A percentile compares a stretch with the other conserved stretches of the same genome.
phyloP scores from a whole-genome alignment of 2,329 filamentous ascomycete species.

The Alternaria hordeiaustralica region DNA sequence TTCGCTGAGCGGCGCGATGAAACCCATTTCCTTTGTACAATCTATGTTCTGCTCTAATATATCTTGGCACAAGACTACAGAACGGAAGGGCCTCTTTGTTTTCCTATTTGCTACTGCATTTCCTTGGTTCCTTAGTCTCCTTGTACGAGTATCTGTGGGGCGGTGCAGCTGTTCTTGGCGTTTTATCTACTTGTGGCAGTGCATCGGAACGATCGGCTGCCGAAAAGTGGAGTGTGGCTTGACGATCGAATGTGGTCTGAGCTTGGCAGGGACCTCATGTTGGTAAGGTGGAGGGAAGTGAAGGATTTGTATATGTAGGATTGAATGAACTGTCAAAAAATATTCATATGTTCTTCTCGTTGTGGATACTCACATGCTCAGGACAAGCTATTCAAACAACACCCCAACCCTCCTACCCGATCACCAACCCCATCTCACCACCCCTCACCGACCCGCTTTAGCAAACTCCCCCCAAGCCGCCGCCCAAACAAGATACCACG shows the following conservation, averaged over 20 bases:
- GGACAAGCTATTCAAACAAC: not conserved
- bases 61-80: not conserved
- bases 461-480: constrained; percentile 33
- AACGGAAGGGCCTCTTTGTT: not conserved
- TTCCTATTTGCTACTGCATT: not conserved
- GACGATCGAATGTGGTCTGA: not conserved
- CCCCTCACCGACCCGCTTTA: not conserved
- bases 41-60: not conserved
- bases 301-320: not conserved
- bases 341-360: fast-evolving
- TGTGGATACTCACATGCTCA: not conserved
- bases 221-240: constrained; percentile 11
- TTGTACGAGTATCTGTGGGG: constrained; percentile 15
- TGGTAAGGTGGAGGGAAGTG: not conserved
- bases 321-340: not conserved
- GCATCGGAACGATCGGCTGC: constrained; percentile 5
- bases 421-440: not conserved
- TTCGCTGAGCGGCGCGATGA: constrained; percentile 9
- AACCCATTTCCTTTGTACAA: constrained; percentile 17
- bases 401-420: not conserved
- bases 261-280: not conserved
- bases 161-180: constrained; percentile 9
- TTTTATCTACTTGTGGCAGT: constrained; percentile 18
- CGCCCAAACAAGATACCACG: constrained; percentile 45
- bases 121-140: not conserved